A percentile compares a stretch with the other conserved stretches of the same genome.
Conservation (phyloP, 2,329 filamentous ascomycete genomes). For the Ophiocordyceps sinensis region DNA sequence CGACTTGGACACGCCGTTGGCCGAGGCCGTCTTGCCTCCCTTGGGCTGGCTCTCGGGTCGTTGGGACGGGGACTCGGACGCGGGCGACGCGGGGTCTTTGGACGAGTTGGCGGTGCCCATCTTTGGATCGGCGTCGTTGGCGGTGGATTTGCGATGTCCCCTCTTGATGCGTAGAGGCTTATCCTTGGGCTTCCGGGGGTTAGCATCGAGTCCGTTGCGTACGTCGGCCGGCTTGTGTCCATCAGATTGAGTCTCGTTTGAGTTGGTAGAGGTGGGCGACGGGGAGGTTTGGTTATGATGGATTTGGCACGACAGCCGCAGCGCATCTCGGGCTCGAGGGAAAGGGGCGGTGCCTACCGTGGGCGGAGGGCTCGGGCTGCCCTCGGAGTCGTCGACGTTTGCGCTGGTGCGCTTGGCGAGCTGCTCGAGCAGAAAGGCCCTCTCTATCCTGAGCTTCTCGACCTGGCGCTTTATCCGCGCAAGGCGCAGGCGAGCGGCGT, state of each 20-base stretch:
- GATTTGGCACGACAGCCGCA: slow-evolving; percentile 4
- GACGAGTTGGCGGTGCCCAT: slow-evolving; percentile 24
- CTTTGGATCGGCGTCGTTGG: slow-evolving; percentile 28
- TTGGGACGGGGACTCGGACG: slow-evolving; percentile 32
- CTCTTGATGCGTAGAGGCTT: slow-evolving; percentile 65
- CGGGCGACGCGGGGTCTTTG: slow-evolving; percentile 31
- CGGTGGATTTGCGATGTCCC: slow-evolving; percentile 48
- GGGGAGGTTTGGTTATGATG: slow-evolving; percentile 1
- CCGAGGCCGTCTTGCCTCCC: slow-evolving; percentile 5
- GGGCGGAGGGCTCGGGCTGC: slow-evolving; percentile 65
- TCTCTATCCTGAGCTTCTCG: slow-evolving; percentile 80
- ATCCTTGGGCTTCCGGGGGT: slow-evolving; percentile 50
- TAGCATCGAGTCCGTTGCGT: slow-evolving; percentile 19
- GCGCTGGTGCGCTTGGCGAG: slow-evolving; percentile 59
- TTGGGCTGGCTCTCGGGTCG: slow-evolving; percentile 15
- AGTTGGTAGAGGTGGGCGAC: slow-evolving; percentile 7
- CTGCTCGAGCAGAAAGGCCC: slow-evolving; percentile 61
- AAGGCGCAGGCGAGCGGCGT: slow-evolving; percentile 66
- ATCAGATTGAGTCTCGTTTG: slow-evolving; percentile 19
- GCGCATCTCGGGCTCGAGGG: slow-evolving; percentile 4
- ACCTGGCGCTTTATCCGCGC: slow-evolving; percentile 70
- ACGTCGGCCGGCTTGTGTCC: slow-evolving; percentile 17
- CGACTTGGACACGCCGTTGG: slow-evolving; percentile 26
- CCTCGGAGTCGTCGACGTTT: slow-evolving; percentile 65
- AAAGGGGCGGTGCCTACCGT: slow-evolving; percentile 38